phyloP scores from a whole-genome alignment of 2,329 filamentous ascomycete species.

The Sarocladium strictum region DNA sequence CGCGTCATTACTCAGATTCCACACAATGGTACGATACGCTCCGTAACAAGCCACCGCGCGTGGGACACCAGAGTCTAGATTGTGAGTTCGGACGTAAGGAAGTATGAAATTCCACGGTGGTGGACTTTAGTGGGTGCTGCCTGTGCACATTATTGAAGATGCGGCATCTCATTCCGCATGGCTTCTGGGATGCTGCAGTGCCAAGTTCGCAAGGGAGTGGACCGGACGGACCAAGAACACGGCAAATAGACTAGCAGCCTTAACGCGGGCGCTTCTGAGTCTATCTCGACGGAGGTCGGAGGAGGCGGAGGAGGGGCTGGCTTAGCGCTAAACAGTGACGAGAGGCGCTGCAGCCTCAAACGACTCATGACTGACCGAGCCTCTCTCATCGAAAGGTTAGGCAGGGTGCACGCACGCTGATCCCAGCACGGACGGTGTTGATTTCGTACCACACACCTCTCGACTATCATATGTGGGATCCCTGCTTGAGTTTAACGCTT shows the following conservation, averaged over 20 bases:
- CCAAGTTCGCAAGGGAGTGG: no score
- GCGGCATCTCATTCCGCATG: conserved; percentile 1
- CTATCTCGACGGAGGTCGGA: no score
- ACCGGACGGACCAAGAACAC: not conserved
- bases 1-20: not conserved
- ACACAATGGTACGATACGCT: not conserved
- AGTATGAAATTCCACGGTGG: not conserved
- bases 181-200: not conserved
- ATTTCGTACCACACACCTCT: not conserved
- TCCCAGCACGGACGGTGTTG: not conserved
- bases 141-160: not conserved
- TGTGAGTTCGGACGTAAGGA: not conserved
- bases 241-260: not conserved
- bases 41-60: not conserved
- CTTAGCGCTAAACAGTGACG: not conserved
- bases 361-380: not conserved
- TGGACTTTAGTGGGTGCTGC: not conserved
- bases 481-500: no score
- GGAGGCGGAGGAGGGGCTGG: not conserved
- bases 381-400: not conserved
- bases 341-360: not conserved
- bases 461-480: no score
- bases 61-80: not conserved
- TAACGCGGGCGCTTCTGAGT: not conserved
- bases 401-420: not conserved